phyloP scores from a whole-genome alignment of 495 filamentous ascomycete genomes.

The Aspergillus affinis region DNA sequence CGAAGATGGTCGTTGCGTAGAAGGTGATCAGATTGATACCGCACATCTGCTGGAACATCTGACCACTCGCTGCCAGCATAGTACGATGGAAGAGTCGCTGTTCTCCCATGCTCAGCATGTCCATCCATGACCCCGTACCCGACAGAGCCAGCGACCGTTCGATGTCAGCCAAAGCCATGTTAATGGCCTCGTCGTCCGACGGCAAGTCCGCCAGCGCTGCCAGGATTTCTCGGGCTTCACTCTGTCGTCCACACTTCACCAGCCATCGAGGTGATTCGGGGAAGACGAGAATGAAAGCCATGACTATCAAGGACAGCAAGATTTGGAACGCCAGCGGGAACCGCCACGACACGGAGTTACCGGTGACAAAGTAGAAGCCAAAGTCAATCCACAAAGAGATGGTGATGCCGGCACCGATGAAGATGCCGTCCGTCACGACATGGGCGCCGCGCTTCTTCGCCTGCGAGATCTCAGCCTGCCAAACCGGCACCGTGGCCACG shows the following conservation, averaged over 20 bases:
- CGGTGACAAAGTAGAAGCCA: slow-evolving; percentile 51
- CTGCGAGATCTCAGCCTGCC: slow-evolving; percentile 61
- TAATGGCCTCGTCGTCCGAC: slow-evolving; percentile 27
- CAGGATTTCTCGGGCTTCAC: slow-evolving; percentile 56
- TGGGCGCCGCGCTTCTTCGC: slow-evolving; percentile 62
- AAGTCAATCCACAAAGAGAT: slow-evolving; percentile 71
- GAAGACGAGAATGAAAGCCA: slow-evolving; percentile 48
- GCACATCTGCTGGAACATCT: slow-evolving; percentile 49
- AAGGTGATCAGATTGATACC: slow-evolving; percentile 63
- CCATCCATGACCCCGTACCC: slow-evolving; percentile 28
- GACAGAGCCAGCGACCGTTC: slow-evolving; percentile 40
- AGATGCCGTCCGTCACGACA: slow-evolving; percentile 63
- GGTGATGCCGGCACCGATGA: slow-evolving; percentile 65
- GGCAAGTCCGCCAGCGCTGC: slow-evolving; percentile 31
- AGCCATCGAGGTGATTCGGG: slow-evolving; percentile 64
- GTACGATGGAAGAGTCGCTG: slow-evolving; percentile 36
- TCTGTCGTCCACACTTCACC: slow-evolving; percentile 49
- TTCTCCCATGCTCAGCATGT: slow-evolving; percentile 34
- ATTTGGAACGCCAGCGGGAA: slow-evolving; percentile 68
- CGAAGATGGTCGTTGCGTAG: slow-evolving; percentile 59
- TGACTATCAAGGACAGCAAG: slow-evolving; percentile 52
- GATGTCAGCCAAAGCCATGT: slow-evolving; percentile 34
- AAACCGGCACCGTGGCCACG: slow-evolving; percentile 64
- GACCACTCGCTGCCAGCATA: slow-evolving; percentile 29
- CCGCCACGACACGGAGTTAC: slow-evolving; percentile 56